Evolutionary conservation across 2,329 filamentous ascomycete genomes (phyloP), one percentile per base, ranked within the genome.

Genomic region (Aspergillus spinulosporus): DNA sequence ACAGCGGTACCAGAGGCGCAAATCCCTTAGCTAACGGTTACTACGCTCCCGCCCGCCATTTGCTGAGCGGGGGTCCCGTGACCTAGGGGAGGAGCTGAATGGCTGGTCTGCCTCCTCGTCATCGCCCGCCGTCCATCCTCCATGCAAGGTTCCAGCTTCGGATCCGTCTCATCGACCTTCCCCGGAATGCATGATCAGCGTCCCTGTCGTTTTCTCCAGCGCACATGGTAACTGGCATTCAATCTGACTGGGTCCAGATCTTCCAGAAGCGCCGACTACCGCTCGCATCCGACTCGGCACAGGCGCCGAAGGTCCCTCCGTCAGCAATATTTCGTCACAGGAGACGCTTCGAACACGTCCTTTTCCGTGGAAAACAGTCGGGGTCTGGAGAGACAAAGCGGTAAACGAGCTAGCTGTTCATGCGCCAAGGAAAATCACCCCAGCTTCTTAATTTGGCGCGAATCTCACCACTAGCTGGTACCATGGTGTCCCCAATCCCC

Each of bases 1-100:
- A 44, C 37, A 12, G 32, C 14, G 42, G 45, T 42, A 56, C 54
- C 47, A 42, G 28, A 40, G 47, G 54, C 47, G 44, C 21, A 52
- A 50, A 57, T 57, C 36, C 56, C 54, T 62, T 63, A 62, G 56
- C 51, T 63, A 63, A 63, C 49, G 55, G 48, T 42, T 54, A 56
- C 59, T 54, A 36, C 47, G 21, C 28, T 34, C 48, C 47, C 26
- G 52, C 37, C 52, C 43, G 46, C 52, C 44, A 58, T 58, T 58
- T 55, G 56, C 21, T 28, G 49, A 29, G 36, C 36, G 31, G 48
- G 36, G 55, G 46, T 58, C 58, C 49, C 56, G 58, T 60, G 58
- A 60, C 54, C 37, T 9, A 42, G 45, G 45, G 44, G 56, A 37
- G 36, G 43, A 39, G 29, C 36, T 34, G 45, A 59, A 32, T 52